Percentiles rank a stretch among this genome's conserved stretches.
phyloP scores from a whole-genome alignment of 2,329 filamentous ascomycete genomes.

The Pseudohalonectria lignicola region DNA sequence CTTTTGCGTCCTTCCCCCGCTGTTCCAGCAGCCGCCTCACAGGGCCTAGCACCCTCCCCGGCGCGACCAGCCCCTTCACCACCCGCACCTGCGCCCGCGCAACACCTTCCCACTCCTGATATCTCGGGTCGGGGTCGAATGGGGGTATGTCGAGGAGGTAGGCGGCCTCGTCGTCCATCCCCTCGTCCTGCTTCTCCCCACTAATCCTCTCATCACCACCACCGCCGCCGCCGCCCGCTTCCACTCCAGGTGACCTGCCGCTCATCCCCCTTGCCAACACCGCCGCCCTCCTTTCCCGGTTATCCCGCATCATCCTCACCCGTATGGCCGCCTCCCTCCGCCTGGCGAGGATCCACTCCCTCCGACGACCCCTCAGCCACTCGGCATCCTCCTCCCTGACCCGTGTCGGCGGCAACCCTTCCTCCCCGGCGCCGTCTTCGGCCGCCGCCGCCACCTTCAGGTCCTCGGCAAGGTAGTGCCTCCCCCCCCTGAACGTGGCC shows the following conservation, averaged over 20 bases:
- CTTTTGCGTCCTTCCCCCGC: no score
- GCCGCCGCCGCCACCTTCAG: background rate
- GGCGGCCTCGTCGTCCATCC: background rate
- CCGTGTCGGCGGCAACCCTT: no score
- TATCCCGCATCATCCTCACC: no score
- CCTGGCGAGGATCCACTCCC: conserved; percentile 8
- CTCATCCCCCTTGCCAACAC: no score
- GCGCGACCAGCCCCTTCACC: background rate
- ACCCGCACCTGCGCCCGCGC: background rate
- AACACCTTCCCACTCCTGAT: background rate
- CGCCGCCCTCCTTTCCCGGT: no score
- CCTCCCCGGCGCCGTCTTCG: background rate
- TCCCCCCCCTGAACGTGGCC: background rate
- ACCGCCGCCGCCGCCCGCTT: no score
- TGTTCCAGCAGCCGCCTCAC: no score
- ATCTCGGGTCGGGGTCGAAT: conserved; percentile 6
- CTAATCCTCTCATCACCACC: no score
- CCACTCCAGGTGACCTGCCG: no score
- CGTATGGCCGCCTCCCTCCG: conserved; percentile 6
- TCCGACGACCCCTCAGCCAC: conserved; percentile 6
- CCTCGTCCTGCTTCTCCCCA: background rate
- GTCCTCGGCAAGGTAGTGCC: background rate
- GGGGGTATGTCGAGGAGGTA: conserved; percentile 7
- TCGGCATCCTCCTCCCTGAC: background rate
- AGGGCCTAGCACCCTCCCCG: background rate